Conservation (phyloP, 2,329 filamentous ascomycete species). For the Trichoderma hamatum region DNA sequence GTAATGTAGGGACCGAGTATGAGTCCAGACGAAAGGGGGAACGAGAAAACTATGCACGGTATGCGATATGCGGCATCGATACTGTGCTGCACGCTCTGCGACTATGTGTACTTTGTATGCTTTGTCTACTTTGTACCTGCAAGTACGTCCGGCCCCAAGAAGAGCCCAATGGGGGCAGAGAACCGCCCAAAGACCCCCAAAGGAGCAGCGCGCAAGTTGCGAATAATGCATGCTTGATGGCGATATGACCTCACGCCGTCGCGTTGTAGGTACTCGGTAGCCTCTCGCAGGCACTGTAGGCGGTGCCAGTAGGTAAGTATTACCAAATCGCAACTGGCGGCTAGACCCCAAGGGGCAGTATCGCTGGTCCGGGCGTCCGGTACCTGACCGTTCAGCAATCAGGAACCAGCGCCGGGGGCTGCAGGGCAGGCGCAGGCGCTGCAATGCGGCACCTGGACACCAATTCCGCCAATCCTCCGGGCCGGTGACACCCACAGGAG, state of each 20-base stretch:
- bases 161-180: neutral
- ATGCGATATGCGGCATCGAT: neutral
- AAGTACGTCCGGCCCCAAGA: neutral
- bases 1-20: neutral
- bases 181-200: neutral
- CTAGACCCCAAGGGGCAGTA: conserved; percentile 40
- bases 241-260: conserved; percentile 39
- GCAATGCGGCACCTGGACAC: conserved; percentile 23
- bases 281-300: neutral
- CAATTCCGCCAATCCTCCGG: conserved; percentile 23
- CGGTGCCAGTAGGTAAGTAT: conserved; percentile 28
- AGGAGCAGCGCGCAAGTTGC: neutral
- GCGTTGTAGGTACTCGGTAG: neutral
- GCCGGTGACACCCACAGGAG: conserved; percentile 6
- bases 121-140: neutral
- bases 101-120: no score
- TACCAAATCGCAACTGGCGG: conserved; percentile 38
- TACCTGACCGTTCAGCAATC: conserved; percentile 39
- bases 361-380: conserved; percentile 36
- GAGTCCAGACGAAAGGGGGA: conserved; percentile 18
- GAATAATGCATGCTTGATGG: conserved; percentile 32
- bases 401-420: conserved; percentile 34
- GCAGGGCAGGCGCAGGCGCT: conserved; percentile 19
- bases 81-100: neutral
- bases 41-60: conserved; percentile 6